Conservation (phyloP, 2,329 filamentous ascomycete genomes). For the Gnomoniopsis smithogilvyi region DNA sequence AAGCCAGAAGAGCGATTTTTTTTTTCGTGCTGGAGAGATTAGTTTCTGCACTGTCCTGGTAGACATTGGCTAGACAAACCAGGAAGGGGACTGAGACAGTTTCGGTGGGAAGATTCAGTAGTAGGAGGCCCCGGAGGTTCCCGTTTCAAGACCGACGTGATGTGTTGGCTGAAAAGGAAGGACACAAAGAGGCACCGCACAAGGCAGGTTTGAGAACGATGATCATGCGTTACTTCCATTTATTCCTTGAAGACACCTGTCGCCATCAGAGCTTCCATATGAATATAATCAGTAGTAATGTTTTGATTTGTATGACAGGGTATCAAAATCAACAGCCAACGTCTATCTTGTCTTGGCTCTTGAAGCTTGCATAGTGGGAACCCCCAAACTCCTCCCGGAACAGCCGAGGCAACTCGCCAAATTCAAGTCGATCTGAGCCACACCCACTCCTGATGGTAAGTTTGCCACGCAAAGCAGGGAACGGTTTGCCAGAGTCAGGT, state of each 20-base stretch:
- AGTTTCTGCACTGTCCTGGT: too few relatives aligned
- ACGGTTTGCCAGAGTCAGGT: neutral
- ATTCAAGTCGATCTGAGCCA: neutral
- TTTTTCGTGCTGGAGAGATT: too few relatives aligned
- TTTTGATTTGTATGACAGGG: neutral
- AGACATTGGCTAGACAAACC: too few relatives aligned
- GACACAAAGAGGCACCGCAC: too few relatives aligned
- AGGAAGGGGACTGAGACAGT: too few relatives aligned
- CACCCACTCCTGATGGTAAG: neutral
- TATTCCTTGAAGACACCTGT: neutral
- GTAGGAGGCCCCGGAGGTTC: too few relatives aligned
- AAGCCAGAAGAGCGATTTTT: too few relatives aligned
- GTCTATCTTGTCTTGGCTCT: neutral
- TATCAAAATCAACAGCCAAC: neutral
- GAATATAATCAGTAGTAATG: neutral
- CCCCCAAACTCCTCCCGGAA: neutral
- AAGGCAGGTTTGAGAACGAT: too few relatives aligned
- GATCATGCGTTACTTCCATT: neutral
- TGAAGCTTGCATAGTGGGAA: neutral
- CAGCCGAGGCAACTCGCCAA: neutral
- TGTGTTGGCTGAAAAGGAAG: too few relatives aligned
- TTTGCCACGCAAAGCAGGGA: neutral
- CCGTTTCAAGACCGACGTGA: too few relatives aligned
- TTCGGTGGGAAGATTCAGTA: too few relatives aligned
- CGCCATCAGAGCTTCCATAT: neutral